A percentile compares a stretch with the other conserved stretches of the same genome.
phyloP scores from a whole-genome alignment of 2,329 filamentous ascomycete genomes.

The Cladosporium sp. region DNA sequence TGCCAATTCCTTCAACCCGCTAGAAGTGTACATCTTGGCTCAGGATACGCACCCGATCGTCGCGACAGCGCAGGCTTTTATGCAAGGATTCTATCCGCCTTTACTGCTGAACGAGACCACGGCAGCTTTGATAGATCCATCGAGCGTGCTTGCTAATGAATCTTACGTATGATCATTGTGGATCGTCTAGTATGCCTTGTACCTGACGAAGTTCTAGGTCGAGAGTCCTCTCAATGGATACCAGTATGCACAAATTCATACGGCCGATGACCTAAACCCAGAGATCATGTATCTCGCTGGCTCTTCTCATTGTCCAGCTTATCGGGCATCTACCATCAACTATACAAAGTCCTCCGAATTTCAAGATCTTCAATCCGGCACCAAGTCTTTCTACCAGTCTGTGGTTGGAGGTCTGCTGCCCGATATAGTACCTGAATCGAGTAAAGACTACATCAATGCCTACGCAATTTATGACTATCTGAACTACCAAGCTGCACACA shows the following conservation, averaged over 20 bases:
- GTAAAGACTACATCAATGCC: slow-evolving; percentile 50
- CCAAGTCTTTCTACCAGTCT: slow-evolving; percentile 42
- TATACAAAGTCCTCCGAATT: slow-evolving; percentile 44
- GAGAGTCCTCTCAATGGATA: slow-evolving; percentile 52
- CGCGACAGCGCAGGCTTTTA: slow-evolving; percentile 56
- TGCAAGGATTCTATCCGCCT: slow-evolving; percentile 60
- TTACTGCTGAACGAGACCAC: slow-evolving; percentile 30
- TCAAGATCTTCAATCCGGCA: slow-evolving; percentile 34
- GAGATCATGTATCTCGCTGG: slow-evolving; percentile 50
- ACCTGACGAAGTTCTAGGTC: slow-evolving; percentile 21
- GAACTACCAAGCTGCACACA: slow-evolving; percentile 51
- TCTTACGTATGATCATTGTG: slow-evolving; percentile 17
- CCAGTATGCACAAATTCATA: slow-evolving; percentile 52
- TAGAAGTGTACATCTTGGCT: slow-evolving; percentile 47
- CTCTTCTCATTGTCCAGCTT: slow-evolving; percentile 26
- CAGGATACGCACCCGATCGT: slow-evolving; percentile 45
- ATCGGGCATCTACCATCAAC: slow-evolving; percentile 30
- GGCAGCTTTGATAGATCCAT: slow-evolving; percentile 30
- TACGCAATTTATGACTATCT: slow-evolving; percentile 54
- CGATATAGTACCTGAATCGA: slow-evolving; percentile 35
- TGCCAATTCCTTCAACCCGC: slow-evolving; percentile 39
- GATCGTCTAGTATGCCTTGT: not conserved
- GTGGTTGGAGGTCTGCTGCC: slow-evolving; percentile 43
- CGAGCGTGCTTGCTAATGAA: slow-evolving; percentile 47
- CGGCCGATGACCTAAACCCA: slow-evolving; percentile 43